phyloP scores from a whole-genome alignment of 441 rosid genomes.

The Metrosideros polymorpha region DNA sequence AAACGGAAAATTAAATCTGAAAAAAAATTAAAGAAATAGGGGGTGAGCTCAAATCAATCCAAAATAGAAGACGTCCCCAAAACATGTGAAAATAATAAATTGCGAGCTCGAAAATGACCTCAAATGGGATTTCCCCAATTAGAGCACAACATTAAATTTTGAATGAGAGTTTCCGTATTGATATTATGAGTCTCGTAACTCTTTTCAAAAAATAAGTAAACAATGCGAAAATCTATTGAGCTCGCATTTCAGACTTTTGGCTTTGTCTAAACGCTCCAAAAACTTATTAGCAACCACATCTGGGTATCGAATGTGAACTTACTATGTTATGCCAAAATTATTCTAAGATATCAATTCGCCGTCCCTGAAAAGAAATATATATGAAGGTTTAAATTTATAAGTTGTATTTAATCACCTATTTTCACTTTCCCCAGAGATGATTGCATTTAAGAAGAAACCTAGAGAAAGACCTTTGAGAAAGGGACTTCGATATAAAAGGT shows the following conservation, averaged over 20 bases:
- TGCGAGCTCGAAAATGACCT: background rate
- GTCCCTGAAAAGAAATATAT: background rate
- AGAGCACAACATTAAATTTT: background rate
- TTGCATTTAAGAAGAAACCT: background rate
- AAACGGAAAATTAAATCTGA: background rate
- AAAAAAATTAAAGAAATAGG: background rate
- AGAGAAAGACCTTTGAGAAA: background rate
- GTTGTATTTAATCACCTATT: background rate
- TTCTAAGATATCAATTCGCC: background rate
- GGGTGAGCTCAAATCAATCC: background rate
- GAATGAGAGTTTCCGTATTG: background rate
- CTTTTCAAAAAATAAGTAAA: background rate
- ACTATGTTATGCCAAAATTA: background rate
- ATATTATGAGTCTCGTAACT: background rate
- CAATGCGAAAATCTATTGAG: background rate
- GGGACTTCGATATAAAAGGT: background rate
- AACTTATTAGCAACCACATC: background rate
- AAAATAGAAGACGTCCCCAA: background rate
- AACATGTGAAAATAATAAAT: background rate
- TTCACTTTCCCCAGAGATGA: background rate
- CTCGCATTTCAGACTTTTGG: background rate
- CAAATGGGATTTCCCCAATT: background rate
- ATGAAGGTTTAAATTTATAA: background rate
- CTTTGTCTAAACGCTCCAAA: background rate
- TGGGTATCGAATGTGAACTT: background rate